Evolutionary conservation across 257 asterid genomes (phyloP), one percentile per base, ranked within the genome.

Genomic region (Verbena officinalis): DNA sequence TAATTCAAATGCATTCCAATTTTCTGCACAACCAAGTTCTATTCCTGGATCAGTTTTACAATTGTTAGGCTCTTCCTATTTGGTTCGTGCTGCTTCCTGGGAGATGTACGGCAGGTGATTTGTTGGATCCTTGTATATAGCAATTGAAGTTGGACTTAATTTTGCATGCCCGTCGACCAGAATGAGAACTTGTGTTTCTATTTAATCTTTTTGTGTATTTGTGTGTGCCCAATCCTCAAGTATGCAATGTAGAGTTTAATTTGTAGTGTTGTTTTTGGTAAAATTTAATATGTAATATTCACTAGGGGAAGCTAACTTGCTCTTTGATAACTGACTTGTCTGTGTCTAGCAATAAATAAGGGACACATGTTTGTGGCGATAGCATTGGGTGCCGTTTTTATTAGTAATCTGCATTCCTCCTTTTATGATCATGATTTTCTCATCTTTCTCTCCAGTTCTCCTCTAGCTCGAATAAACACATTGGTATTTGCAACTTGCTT

Each of bases 61-160:
- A 62, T 76, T 93, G 59, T 67, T 84, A 77, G 97, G 97, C 57
- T 86, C 97, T 61, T 86, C 96, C 39, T 88, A 86, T 73, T 75
- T 93, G 87, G 87, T 84, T 38, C 97, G 95, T 54, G 95, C 97
- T 66, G 80, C 87, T 83, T 79, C 96, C 33, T 93, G 99, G 99
- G 99, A 93, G 87, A 75, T 81, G 79, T 90, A 90, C 74, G 99
- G 97, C 77, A 87, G 98, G 98, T 92, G 78, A 83, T 61, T 54
- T 60, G 44, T 54, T 52, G 54, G 59, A 49, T 61, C 54, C 17
- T 55, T 72, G 30, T 34, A 16, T 12, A 55, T 66, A 15, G 65
- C 59, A 24, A 38, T 64, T 55, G 68, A 71, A 45, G 62, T 22
- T 64, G 38, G 52, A 60, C 9, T 53, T 10, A 4, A 33, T 67